These are phyloP conservation scores for Triticum turgidum DNA, from an alignment of 176 grass and related monocot species.

Conservation along the genomic window DNA sequence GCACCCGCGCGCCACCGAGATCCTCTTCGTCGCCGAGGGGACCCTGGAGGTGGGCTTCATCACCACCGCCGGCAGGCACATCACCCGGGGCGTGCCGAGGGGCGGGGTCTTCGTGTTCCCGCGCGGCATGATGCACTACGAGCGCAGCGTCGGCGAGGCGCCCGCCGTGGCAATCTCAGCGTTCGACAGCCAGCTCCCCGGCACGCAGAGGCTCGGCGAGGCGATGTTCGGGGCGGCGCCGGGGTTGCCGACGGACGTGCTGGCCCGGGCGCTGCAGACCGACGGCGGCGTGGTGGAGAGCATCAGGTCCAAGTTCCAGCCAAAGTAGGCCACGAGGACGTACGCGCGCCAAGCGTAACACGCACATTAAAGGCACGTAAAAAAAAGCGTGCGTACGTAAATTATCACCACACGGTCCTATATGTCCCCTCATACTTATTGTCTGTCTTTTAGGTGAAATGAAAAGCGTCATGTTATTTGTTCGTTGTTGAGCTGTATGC, in stretches of 20 bases:
- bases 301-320: slow-evolving; percentile 53
- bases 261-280: slow-evolving; percentile 52
- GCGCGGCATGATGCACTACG: slow-evolving; percentile 57
- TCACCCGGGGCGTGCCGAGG: slow-evolving; percentile 25
- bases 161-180: slow-evolving; percentile 41
- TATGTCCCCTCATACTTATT: too few relatives aligned
- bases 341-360: background rate
- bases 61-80: slow-evolving; percentile 31
- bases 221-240: slow-evolving; percentile 49
- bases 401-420: too few relatives aligned
- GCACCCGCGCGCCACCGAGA: slow-evolving; percentile 72
- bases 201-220: slow-evolving; percentile 34
- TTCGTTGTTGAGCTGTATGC: background rate
- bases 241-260: slow-evolving; percentile 42
- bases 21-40: slow-evolving; percentile 56
- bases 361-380: background rate
- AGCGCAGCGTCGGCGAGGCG: slow-evolving; percentile 40
- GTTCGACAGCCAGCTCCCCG: slow-evolving; percentile 70
- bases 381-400: background rate
- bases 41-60: slow-evolving; percentile 69
- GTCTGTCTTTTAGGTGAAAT: too few relatives aligned
- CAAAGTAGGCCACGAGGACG: slow-evolving; percentile 5
- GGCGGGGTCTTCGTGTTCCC: slow-evolving; percentile 72
- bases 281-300: slow-evolving; percentile 33
- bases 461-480: too few relatives aligned